Evolutionary conservation across 2,329 filamentous ascomycete genomes (phyloP), one percentile per base, ranked within the genome.

Genomic region (Biscogniauxia sp.): DNA sequence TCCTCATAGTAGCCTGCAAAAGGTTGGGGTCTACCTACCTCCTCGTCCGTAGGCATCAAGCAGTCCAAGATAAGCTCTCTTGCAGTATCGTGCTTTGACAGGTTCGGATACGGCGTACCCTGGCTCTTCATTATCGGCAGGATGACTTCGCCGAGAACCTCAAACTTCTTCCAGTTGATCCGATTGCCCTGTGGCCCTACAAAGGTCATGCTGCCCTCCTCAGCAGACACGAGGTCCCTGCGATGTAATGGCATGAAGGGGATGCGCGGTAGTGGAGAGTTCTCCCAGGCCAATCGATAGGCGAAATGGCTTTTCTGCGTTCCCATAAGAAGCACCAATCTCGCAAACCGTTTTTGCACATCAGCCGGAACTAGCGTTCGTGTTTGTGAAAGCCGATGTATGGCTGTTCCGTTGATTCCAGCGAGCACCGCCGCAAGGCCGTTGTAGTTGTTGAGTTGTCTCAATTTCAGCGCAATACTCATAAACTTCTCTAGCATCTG

Each of bases 111-210:
- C 5, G 92, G 88, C 54, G 87, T 87, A 57, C 91, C 90, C 76
- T 98, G 93, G 70, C 94, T 97, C 76, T 89, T 90, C 84, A 97
- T 96, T 58, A 99, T 88, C 1, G 92, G 90, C 61, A 97, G 81
- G 57, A 98, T 84, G 5, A 97, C 91, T 68, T 98, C 94, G 6
- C 93, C 93, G 76, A 98, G 88, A 32, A 99, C 89, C 75, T 98
- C 94, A 70, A 98, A 99, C 74, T 99, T 99, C 76, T 90, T 93
- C 95, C 95, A 99, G 74, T 98, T 98, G 73, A 99, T 91, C 56
- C 91, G 83, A 64, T 92, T 86, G 65, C 82, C 86, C 62, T 86
- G 83, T 1, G 85, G 82, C 7, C 90, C 92, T 1, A 98, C 80
- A 73, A 97, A 94, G 0, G 95, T 98, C 70, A 86, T 87, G 75